Conservation (phyloP, 2,329 filamentous ascomycete species). For the Coniochaeta sp. region DNA sequence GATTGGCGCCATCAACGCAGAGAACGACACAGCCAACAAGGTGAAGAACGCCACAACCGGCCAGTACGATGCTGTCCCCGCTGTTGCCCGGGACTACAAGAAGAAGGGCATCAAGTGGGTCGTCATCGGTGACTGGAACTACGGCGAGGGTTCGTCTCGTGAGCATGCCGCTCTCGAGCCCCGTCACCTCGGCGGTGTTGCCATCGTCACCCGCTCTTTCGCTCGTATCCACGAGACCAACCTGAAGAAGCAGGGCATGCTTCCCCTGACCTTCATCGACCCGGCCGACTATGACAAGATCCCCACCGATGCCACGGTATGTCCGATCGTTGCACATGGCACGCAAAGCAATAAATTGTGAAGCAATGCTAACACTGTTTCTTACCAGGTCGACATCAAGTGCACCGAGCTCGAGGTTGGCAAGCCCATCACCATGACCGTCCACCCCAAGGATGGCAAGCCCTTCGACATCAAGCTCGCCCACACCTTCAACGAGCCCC, state of each 20-base stretch:
- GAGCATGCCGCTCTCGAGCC: constrained; percentile 98
- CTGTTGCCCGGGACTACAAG: constrained; percentile 97
- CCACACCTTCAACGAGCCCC: constrained; percentile 97
- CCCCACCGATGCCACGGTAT: constrained; percentile 75
- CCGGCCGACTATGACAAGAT: constrained; percentile 98
- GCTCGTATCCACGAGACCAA: constrained; percentile 99
- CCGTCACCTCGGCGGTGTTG: constrained; percentile 91
- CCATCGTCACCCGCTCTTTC: constrained; percentile 92
- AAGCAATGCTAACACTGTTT: constrained; percentile 15
- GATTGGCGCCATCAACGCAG: constrained; percentile 93
- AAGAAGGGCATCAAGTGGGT: constrained; percentile 94
- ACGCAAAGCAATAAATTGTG: not conserved
- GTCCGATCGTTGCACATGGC: too few relatives aligned
- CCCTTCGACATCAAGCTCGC: constrained; percentile 75
- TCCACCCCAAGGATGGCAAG: constrained; percentile 83
- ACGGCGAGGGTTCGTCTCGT: constrained; percentile 94
- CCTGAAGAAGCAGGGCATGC: constrained; percentile 99
- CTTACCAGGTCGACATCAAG: constrained; percentile 64
- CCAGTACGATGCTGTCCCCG: constrained; percentile 81
- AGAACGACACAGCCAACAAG: constrained; percentile 97
- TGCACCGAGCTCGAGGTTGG: constrained; percentile 86
- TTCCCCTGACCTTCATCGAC: constrained; percentile 90
- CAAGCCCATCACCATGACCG: constrained; percentile 84
- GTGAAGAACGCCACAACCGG: constrained; percentile 84
- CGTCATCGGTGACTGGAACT: constrained; percentile 99